Percentiles rank a stretch among this genome's conserved stretches.
phyloP scores from a whole-genome alignment of 192 early-diverging fungal species.

The Piromyces finnis region DNA sequence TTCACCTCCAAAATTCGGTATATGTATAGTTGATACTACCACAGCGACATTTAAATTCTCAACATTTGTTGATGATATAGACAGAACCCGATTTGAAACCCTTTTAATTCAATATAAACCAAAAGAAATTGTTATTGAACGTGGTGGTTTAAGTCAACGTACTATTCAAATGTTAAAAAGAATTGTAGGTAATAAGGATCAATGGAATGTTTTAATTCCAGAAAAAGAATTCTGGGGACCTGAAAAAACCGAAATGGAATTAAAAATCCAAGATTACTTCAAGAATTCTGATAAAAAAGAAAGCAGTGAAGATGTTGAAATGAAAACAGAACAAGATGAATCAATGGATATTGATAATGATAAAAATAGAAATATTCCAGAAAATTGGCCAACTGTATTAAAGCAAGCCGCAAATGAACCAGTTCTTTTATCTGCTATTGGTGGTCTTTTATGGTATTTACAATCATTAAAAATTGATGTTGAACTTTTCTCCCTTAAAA shows the following conservation, averaged over 20 bases:
- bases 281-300: conserved; percentile 5
- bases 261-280: conserved; percentile 43
- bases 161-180: conserved; percentile 45
- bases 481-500: conserved; percentile 65
- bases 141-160: conserved; percentile 25
- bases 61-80: conserved; percentile 62
- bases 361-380: conserved; percentile 10
- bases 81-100: conserved; percentile 82
- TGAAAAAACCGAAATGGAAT: conserved; percentile 30
- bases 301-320: neutral
- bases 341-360: conserved; percentile 23
- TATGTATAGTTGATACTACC: conserved; percentile 88
- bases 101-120: conserved; percentile 83
- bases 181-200: conserved; percentile 19
- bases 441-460: conserved; percentile 75
- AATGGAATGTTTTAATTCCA: conserved; percentile 44
- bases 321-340: neutral
- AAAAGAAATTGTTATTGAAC: conserved; percentile 69
- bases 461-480: conserved; percentile 71
- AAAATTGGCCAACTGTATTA: conserved; percentile 8
- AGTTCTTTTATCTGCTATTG: conserved; percentile 30
- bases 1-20: conserved; percentile 44
- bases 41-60: conserved; percentile 80
- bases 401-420: conserved; percentile 7
- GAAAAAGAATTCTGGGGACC: conserved; percentile 55